Evolutionary conservation across 1,139 yeast genomes (phyloP), one percentile per base, ranked within the genome.

Genomic region (Blastobotrys raffinosifermentans): DNA sequence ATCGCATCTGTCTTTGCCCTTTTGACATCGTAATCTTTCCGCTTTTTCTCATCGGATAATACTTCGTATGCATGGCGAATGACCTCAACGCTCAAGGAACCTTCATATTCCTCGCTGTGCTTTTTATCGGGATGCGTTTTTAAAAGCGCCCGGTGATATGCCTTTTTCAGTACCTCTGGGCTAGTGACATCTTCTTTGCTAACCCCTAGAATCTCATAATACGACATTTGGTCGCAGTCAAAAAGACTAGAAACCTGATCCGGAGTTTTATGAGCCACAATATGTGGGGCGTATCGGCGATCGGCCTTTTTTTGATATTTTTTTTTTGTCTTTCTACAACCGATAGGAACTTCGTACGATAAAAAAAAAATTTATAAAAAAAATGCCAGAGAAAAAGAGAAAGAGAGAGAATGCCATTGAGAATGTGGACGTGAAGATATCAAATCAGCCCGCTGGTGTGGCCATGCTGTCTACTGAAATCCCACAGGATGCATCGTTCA

Each of bases 81-180:
- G 22, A 60, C 55, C 35, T 70, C 64, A 8, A 74, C 64, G 23
- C 55, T 45, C 26, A 35, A 31, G 5, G 8, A 8, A n/a, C 34
- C 22, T 2, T 43, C 23, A 22, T 30, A 26, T 15, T 36, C 45
- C 34, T 44, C 44, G 25, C 36, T 31, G 18, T 37, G 45, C 23
- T 61, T 62, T 54, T 86, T 86, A 53, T 86, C 96, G 0, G 96
- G 96, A 56, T 86, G 96, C 7, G 73, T 58, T 4, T 58, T 54
- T 3, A 87, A 63, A n/a, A 86, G 66, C 13, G 70, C 71, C 25
- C 58, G 61, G 40, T 70, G 72, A 53, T 86, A 87, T 0, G 91
- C 86, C 10, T 56, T 55, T 48, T 75, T 78, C 18, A 87, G 67
- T 11, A 72, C 76, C 2, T 45, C 48, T 0, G 77, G 70, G 6